phyloP scores from a whole-genome alignment of 1,284 basidiomycete species.

The Sporisorium sorghi region DNA sequence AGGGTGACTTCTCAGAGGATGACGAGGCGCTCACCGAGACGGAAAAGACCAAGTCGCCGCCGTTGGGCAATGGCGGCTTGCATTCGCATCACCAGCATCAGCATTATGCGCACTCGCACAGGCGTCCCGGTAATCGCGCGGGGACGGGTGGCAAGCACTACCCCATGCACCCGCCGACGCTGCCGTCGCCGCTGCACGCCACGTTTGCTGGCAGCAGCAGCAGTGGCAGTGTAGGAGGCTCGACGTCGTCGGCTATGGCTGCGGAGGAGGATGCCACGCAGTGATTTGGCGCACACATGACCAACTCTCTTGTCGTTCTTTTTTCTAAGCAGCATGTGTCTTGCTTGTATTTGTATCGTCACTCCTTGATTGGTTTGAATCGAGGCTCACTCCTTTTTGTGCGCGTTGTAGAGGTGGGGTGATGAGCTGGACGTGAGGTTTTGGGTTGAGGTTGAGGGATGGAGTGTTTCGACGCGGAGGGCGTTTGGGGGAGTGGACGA shows the following conservation, averaged over 20 bases:
- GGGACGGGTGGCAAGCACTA: conserved; percentile 39
- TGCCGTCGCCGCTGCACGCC: conserved; percentile 31
- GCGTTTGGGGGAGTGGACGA: no score
- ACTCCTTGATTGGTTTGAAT: not conserved
- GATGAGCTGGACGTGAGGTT: no score
- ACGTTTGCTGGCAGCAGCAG: conserved; percentile 26
- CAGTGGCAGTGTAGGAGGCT: not conserved
- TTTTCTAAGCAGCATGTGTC: no score
- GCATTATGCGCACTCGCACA: conserved; percentile 9
- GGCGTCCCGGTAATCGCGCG: conserved; percentile 29
- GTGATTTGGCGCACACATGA: no score
- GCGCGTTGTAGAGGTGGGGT: no score
- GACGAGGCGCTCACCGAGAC: conserved; percentile 48
- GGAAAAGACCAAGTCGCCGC: conserved; percentile 30
- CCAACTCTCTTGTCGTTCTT: not conserved
- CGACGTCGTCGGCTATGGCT: not conserved
- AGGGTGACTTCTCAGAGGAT: conserved; percentile 31
- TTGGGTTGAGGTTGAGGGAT: no score
- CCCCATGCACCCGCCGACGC: conserved; percentile 42
- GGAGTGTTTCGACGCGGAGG: no score
- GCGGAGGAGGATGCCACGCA: conserved; percentile 3
- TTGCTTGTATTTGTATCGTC: not conserved
- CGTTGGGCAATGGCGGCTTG: conserved; percentile 5
- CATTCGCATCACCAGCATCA: conserved; percentile 12
- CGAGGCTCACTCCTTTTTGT: not conserved